Evolutionary conservation across 495 filamentous ascomycete species (phyloP).

Genomic region (Penicillium taxi): DNA sequence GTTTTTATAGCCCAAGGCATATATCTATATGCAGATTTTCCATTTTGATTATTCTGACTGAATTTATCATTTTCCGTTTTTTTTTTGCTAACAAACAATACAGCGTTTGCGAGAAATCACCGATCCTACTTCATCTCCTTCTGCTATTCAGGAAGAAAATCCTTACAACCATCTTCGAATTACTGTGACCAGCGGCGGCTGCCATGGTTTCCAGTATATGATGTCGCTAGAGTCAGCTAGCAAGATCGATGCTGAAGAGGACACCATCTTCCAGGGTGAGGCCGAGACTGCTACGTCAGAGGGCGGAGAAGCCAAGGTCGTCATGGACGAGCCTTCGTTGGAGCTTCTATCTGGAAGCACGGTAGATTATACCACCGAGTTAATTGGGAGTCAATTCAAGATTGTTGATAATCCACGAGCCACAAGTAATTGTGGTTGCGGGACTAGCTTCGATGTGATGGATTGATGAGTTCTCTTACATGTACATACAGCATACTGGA

Average conservation of each 20-base stretch:
- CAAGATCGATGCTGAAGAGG: slow-evolving; percentile 61
- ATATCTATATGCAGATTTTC: too few relatives aligned
- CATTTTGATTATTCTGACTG: too few relatives aligned
- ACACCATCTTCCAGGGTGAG: slow-evolving; percentile 53
- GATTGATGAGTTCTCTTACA: slow-evolving; percentile 23
- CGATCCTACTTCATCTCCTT: slow-evolving; percentile 35
- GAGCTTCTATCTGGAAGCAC: slow-evolving; percentile 87
- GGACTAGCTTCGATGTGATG: slow-evolving; percentile 95
- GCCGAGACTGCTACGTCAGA: slow-evolving; percentile 21
- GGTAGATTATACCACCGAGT: slow-evolving; percentile 90
- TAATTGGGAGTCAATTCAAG: slow-evolving; percentile 98
- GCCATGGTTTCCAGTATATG: slow-evolving; percentile 96
- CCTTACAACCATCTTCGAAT: slow-evolving; percentile 79
- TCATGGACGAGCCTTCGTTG: slow-evolving; percentile 81
- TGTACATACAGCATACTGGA: slow-evolving; percentile 18
- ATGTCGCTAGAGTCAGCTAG: slow-evolving; percentile 68
- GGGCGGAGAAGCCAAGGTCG: slow-evolving; percentile 62
- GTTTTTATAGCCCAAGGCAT: slow-evolving; percentile 14
- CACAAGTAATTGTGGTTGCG: slow-evolving; percentile 92
- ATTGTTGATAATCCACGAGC: slow-evolving; percentile 87
- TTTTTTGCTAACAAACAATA: slow-evolving; percentile 11
- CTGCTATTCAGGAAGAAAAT: slow-evolving; percentile 58
- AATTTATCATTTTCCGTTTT: neutral
- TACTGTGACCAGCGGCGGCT: slow-evolving; percentile 84
- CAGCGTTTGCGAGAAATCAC: slow-evolving; percentile 61